Evolutionary conservation across 2,329 filamentous ascomycete species (phyloP).

Genomic region (Mycosphaerelloides madeirae): DNA sequence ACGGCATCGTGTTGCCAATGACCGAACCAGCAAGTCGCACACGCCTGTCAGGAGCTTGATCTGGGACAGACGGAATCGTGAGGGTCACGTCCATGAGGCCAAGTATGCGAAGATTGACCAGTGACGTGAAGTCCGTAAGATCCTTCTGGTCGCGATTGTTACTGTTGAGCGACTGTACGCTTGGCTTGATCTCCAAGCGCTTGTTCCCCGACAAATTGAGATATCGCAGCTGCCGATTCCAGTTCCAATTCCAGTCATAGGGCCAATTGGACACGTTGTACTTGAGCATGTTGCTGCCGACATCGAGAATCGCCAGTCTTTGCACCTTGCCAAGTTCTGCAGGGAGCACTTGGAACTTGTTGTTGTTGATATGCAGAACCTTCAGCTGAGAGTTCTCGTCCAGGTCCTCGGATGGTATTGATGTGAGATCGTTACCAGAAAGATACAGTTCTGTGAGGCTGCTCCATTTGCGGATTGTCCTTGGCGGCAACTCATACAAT

Average conservation of each 20-base stretch:
- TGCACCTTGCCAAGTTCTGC: constrained; percentile 92
- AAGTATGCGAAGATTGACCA: constrained; percentile 78
- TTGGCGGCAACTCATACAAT: constrained; percentile 83
- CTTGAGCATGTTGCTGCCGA: constrained; percentile 89
- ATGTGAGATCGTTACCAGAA: constrained; percentile 90
- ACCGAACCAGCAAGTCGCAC: constrained; percentile 95
- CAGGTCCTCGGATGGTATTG: constrained; percentile 85
- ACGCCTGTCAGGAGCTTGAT: constrained; percentile 90
- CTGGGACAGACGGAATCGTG: constrained; percentile 86
- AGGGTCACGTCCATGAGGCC: constrained; percentile 98
- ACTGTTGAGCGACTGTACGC: constrained; percentile 49
- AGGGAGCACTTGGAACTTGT: constrained; percentile 94
- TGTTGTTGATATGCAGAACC: constrained; percentile 90
- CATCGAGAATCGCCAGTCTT: constrained; percentile 86
- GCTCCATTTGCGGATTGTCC: constrained; percentile 83
- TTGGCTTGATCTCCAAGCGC: constrained; percentile 79
- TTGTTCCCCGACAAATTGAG: constrained; percentile 97
- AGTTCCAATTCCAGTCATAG: constrained; percentile 99
- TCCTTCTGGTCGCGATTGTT: constrained; percentile 55
- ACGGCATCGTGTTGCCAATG: constrained; percentile 75
- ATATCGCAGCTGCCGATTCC: constrained; percentile 90
- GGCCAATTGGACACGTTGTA: constrained; percentile 99
- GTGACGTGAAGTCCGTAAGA: constrained; percentile 83
- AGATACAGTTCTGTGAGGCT: constrained; percentile 88
- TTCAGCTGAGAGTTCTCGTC: constrained; percentile 85